Evolutionary conservation across 331 rosid genomes (phyloP), one percentile per base, ranked within the genome.

Genomic region (Acacia pycnantha): DNA sequence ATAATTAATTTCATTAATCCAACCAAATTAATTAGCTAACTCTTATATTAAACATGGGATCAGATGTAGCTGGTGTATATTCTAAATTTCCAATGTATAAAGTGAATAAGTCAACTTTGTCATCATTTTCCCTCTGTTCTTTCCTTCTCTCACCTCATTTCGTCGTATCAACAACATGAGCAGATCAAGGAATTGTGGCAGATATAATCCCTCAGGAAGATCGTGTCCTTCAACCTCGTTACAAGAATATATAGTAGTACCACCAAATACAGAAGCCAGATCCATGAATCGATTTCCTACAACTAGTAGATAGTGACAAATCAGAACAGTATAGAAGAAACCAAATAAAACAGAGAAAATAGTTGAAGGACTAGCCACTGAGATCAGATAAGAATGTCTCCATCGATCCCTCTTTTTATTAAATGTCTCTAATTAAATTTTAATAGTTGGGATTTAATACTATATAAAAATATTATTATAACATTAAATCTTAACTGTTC

Each of bases 361-460:
- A 53, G 44, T 18, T 46, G 16, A 71, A 48, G 40, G 68, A 88
- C 90, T 86, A 11, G 81, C 64, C 35, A 31, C 6, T 5, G 37
- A 33, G 4, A 5, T 5, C 37, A 0, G 6, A 33, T 0, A 3
- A 33, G 37, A 33, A 33, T 33, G 4, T 3, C 4, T 31, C 4
- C 0, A 31, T 31, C 3, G 4, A 31, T 31, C 35, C 4, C 4
- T 31, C 35, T 31, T 3, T 29, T 29, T 2, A 2, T 29, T 29
- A 2, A 29, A 29, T 29, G 2, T 29, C 31, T 29, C 31, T 2
- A 29, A 31, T 31, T 2, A 31, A 33, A 0, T 33, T 33, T 33
- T 33, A 33, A 33, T 33, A 5, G 37, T 33, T 4, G 3, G 4
- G 5, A 33, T 33, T 33, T 33, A 33, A 33, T 33, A 2, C 1